These are phyloP conservation scores for Fusarium musae DNA, from an alignment of 2,329 filamentous ascomycete species.

Conservation along the genomic window DNA sequence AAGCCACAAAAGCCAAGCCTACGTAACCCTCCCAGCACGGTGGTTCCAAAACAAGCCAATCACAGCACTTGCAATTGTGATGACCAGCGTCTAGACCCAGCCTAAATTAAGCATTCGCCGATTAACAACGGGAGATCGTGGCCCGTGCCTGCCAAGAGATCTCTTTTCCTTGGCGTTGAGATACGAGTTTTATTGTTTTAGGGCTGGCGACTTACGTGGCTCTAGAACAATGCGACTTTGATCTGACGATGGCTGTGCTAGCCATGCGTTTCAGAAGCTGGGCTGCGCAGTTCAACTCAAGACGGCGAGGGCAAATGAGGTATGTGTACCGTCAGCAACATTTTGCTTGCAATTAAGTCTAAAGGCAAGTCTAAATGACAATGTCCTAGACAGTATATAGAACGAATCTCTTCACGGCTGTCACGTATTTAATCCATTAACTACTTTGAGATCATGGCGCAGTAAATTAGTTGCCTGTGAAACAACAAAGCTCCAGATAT, in stretches of 20 bases:
- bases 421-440: rapidly evolving
- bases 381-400: rapidly evolving
- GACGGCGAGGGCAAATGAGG: neutral
- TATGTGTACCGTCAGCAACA: rapidly evolving
- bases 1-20: neutral
- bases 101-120: neutral
- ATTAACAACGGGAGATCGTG: neutral
- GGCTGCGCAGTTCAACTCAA: no score
- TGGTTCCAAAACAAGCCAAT: neutral
- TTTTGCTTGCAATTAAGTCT: neutral
- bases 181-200: neutral
- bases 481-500: rapidly evolving
- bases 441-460: neutral
- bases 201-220: neutral
- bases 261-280: neutral
- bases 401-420: rapidly evolving
- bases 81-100: neutral
- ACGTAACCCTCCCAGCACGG: neutral
- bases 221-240: neutral
- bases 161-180: neutral
- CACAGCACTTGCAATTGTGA: rapidly evolving
- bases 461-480: no score
- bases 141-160: neutral
- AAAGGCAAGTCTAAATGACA: neutral
- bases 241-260: neutral